Base-by-base conservation (phyloP, 805 yeast species). In the Brettanomyces custersianus region DNA sequence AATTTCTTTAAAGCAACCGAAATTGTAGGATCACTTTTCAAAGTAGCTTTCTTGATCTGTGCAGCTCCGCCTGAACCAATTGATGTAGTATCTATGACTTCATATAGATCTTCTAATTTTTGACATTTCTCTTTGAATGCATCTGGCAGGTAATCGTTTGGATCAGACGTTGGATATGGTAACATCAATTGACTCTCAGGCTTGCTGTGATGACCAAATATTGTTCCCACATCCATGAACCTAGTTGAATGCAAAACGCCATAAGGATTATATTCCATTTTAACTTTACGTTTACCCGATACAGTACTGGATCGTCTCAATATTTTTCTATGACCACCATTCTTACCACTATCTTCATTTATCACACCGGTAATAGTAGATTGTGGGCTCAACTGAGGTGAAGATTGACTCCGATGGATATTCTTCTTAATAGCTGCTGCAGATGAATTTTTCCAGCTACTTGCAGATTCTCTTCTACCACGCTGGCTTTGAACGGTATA, bases 21-120 rank as follows among this genome's bases (percentile, higher is more conserved):
- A 39, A 67, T 65, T 37, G 65, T 65, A 17, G 55, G 52, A 18
- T 53, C 45, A 12, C 33, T 33, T 28, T 59, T 54, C 12, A 60
- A 53, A 35, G 55, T 48, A 4, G 71, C 55, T 38, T 69, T 70
- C 37, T 78, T 63, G 16, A 82, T 87, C 33, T 72, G 71, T 4
- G 85, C 72, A 2, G 82, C 72, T 3, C 88, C 88, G 33, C 94
- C 92, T 37, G 69, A 72, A 3, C 88, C 92, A 34, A 82, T 41
- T 21, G 34, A 45, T 20, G 43, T 47, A 33, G 60, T 63, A 8
- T 57, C 63, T 3, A 66, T 62, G 15, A 69, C 44, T 29, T 66
- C 72, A 48, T 73, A 82, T 38, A 71, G 73, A 31, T 77, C 80
- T 21, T 67, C 62, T 34, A 82, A 55, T 29, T 66, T 65, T 3